Conservation (phyloP, 179 eudicot genomes). For the Silene vulgaris region DNA sequence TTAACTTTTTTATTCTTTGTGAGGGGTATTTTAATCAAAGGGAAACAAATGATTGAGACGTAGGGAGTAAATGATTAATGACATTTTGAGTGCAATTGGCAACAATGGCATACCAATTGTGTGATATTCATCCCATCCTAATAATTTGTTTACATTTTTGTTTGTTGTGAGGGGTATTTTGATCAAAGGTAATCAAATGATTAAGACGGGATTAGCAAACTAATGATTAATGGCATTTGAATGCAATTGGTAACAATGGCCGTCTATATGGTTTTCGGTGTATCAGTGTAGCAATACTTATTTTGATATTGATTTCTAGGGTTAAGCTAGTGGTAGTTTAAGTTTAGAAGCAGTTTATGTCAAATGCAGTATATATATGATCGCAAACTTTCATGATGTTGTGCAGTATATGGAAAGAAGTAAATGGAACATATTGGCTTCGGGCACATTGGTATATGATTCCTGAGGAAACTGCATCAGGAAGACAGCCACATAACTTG, state of each 20-base stretch:
- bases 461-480: slow-evolving; percentile 93
- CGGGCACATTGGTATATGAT: slow-evolving; percentile 85
- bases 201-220: neutral
- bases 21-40: no score
- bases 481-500: slow-evolving; percentile 93
- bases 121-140: neutral
- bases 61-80: neutral
- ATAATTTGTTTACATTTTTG: no score
- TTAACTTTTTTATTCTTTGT: no score
- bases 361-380: slow-evolving; percentile 1
- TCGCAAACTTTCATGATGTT: slow-evolving; percentile 18
- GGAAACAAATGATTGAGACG: no score
- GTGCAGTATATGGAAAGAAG: slow-evolving; percentile 85
- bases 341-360: neutral
- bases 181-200: no score
- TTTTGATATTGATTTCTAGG: neutral
- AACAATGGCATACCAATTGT: neutral
- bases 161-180: no score
- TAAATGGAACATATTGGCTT: slow-evolving; percentile 82
- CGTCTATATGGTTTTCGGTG: no score
- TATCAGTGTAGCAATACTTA: no score
- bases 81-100: neutral
- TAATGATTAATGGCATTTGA: neutral
- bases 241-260: neutral
- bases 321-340: neutral